A percentile compares a stretch with the other conserved stretches of the same genome.
These are phyloP conservation scores for Trametes cubensis DNA, from an alignment of 768 basidiomycete species.

Conservation along the genomic window DNA sequence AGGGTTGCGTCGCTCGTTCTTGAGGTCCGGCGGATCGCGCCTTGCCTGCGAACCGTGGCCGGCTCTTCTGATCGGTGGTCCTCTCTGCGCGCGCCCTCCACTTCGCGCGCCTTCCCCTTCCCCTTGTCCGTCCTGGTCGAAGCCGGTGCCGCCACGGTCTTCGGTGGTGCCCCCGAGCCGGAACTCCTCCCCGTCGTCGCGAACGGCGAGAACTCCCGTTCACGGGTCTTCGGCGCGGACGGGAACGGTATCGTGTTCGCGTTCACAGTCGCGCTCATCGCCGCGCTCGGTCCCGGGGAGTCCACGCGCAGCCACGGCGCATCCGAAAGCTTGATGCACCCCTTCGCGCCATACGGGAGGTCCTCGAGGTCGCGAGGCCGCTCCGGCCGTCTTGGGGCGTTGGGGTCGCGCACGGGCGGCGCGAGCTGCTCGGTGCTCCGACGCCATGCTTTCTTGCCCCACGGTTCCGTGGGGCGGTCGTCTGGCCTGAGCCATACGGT, in stretches of 20 bases:
- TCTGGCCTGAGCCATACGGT: background rate
- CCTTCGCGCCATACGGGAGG: constrained; percentile 17
- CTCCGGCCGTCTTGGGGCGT: constrained; percentile 11
- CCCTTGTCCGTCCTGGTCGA: background rate
- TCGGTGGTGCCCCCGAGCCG: too few relatives aligned
- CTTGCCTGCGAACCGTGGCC: constrained; percentile 15
- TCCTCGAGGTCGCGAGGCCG: constrained; percentile 16
- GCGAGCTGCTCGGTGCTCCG: constrained; percentile 1
- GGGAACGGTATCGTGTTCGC: background rate
- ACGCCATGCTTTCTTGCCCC: background rate
- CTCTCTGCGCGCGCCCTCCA: background rate
- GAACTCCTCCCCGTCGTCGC: background rate
- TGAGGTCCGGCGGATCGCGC: constrained; percentile 13
- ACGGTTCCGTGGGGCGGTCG: background rate
- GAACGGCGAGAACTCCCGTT: background rate
- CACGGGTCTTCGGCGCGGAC: background rate
- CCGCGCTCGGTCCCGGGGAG: background rate
- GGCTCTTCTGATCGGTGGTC: background rate
- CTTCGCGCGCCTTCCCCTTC: background rate
- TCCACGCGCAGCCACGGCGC: background rate
- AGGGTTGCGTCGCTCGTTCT: constrained; percentile 7
- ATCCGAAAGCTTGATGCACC: constrained; percentile 1
- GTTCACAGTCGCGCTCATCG: background rate
- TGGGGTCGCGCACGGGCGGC: constrained; percentile 1
- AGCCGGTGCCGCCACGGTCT: too few relatives aligned